A percentile compares a stretch with the other conserved stretches of the same genome.
phyloP scores from a whole-genome alignment of 495 filamentous ascomycete species.

The Saxophila tyrrhenica region DNA sequence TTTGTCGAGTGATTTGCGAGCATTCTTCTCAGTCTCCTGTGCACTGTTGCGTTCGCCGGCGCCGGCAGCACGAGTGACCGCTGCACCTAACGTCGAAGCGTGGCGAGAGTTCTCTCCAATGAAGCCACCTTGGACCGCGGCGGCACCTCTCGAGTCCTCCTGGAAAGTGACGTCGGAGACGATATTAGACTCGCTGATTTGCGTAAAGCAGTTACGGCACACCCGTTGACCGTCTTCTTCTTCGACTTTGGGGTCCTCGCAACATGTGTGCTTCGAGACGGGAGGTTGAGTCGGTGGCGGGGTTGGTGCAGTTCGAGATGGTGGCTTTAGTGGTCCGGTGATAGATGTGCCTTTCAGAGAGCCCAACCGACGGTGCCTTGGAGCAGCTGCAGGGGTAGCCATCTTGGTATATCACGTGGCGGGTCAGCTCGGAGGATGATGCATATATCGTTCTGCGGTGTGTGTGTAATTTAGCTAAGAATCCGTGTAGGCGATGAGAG shows the following conservation, averaged over 20 bases:
- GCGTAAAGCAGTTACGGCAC: slow-evolving; percentile 72
- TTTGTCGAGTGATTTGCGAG: neutral
- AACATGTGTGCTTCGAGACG: slow-evolving; percentile 2
- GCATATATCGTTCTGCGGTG: too few species aligned
- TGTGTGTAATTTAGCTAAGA: too few species aligned
- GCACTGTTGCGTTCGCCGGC: slow-evolving; percentile 44
- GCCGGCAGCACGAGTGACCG: slow-evolving; percentile 44
- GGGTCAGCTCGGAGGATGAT: too few species aligned
- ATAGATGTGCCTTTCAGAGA: neutral
- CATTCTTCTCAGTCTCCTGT: slow-evolving; percentile 18
- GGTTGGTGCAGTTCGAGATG: neutral
- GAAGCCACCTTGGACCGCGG: slow-evolving; percentile 81
- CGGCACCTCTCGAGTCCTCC: slow-evolving; percentile 69
- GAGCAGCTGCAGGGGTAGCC: too few species aligned
- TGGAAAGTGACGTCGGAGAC: slow-evolving; percentile 86
- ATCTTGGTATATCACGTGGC: too few species aligned
- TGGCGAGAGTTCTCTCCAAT: slow-evolving; percentile 69
- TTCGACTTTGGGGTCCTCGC: slow-evolving; percentile 9
- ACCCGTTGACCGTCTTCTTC: slow-evolving; percentile 45
- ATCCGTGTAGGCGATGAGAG: too few species aligned
- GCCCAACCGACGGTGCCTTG: too few species aligned
- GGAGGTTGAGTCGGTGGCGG: neutral
- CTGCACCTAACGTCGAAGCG: slow-evolving; percentile 48
- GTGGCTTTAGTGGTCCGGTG: neutral
- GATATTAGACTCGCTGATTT: slow-evolving; percentile 72